These are phyloP conservation scores for Schwanniomyces etchellsii DNA, from an alignment of 1,139 yeast genomes.

Conservation along the genomic window DNA sequence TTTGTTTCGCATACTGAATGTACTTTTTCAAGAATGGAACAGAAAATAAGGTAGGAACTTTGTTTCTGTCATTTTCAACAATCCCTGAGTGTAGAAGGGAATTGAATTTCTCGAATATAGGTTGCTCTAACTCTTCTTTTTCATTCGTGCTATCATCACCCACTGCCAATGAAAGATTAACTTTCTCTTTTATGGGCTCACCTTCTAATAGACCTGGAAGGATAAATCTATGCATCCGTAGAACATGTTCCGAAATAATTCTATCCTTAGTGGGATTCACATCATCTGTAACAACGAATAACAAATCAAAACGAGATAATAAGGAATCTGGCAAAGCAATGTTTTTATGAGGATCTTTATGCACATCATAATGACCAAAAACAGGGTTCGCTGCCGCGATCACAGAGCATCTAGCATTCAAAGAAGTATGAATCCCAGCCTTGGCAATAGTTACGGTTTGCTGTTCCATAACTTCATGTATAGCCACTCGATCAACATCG, in stretches of 20 bases:
- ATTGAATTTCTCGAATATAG: constrained; percentile 77
- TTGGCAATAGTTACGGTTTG: constrained; percentile 98
- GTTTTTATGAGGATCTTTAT: constrained; percentile 93
- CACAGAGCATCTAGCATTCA: constrained; percentile 95
- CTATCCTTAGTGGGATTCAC: constrained; percentile 83
- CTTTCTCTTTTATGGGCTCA: constrained; percentile 82
- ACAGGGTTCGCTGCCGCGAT: constrained; percentile 99
- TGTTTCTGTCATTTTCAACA: constrained; percentile 29
- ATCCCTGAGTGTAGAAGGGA: constrained; percentile 83
- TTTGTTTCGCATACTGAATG: constrained; percentile 88
- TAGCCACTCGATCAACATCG: constrained; percentile 94
- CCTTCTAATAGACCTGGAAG: constrained; percentile 93
- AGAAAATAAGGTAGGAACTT: constrained; percentile 61
- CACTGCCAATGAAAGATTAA: constrained; percentile 67
- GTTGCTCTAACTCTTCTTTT: constrained; percentile 47
- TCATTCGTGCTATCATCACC: constrained; percentile 58
- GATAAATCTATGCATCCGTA: constrained; percentile 86
- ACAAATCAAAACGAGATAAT: constrained; percentile 90
- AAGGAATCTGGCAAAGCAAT: constrained; percentile 96
- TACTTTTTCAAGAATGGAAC: constrained; percentile 88
- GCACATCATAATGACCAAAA: constrained; percentile 93
- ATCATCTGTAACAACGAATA: constrained; percentile 95
- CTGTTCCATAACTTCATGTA: constrained; percentile 99
- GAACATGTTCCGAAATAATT: constrained; percentile 86
- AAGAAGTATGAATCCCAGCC: constrained; percentile 96